phyloP scores from a whole-genome alignment of 2,329 filamentous ascomycete species.

The Fusarium mundagurra region DNA sequence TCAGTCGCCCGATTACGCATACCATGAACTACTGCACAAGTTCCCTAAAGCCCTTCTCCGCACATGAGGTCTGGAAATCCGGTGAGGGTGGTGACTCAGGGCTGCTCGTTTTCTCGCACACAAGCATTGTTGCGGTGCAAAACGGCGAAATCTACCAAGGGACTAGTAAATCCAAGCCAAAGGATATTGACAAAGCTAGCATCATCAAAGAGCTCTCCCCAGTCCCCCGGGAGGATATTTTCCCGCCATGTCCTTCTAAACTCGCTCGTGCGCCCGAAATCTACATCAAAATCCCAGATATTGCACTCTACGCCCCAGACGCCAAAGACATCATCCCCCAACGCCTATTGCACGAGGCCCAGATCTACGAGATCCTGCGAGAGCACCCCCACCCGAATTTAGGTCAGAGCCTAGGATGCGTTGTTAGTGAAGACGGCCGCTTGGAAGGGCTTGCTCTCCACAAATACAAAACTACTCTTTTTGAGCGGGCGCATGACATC shows the following conservation, averaged over 20 bases:
- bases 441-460: neutral
- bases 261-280: neutral
- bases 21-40: neutral
- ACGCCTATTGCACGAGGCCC: neutral
- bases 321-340: accelerated
- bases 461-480: neutral
- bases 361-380: neutral
- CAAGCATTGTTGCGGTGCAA: neutral
- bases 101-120: neutral
- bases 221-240: neutral
- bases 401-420: neutral
- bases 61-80: neutral
- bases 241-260: neutral
- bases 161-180: neutral
- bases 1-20: accelerated
- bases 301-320: neutral
- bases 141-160: neutral
- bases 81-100: neutral
- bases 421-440: neutral
- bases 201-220: neutral
- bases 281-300: neutral
- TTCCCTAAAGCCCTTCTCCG: neutral
- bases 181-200: neutral
- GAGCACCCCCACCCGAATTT: neutral
- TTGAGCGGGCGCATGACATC: neutral